Evolutionary conservation across 164 flowering plant species (phyloP), one percentile per base, ranked within the genome.

Genomic region (Echeveria elegans): DNA sequence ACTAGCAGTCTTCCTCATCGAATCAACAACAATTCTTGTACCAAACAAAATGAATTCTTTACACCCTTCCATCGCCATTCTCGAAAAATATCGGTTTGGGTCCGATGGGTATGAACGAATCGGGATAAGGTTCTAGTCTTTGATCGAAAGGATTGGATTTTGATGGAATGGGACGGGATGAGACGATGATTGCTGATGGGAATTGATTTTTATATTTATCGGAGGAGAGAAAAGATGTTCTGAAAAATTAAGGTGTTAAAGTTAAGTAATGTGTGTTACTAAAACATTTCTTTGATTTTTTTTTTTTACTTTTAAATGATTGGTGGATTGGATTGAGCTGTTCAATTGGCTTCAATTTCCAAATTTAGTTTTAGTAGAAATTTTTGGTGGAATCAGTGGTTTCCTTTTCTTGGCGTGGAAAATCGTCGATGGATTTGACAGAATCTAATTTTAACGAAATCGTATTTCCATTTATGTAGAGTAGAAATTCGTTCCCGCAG

Each of bases 21-120:
- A 73, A 62, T 85, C 96, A 30, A 84, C 87, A 19, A 80, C 80
- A 6, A 92, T 80, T 48, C 96, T 76, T 0, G 88, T 95, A 4
- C 98, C 98, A 56, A 92, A 92, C 67, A 92, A 74, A 92, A 89
- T 84, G 71, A 92, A 71, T 71, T 88, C 97, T 4, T 80, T 80
- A n/a, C 65, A 15, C 24, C 16, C 43, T 23, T 63, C 43, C 26
- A 5, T 34, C 15, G 2, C 65, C 65, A 37, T 32, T 32, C 1
- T 30, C 8, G n/a, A 8, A n/a, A 15, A 61, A 0, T 12, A 52
- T 21, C 58, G 58, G 12, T 21, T 21, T 52, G 26, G 1, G 29
- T 23, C 5, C 7, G 58, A 52, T 61, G 37, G 37, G 58, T 2
- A 31, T 10, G 65, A 37, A 0, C 26, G 26, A 32, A 6, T 31